phyloP scores from a whole-genome alignment of 2,329 filamentous ascomycete genomes.

The Cladosporium sp. region DNA sequence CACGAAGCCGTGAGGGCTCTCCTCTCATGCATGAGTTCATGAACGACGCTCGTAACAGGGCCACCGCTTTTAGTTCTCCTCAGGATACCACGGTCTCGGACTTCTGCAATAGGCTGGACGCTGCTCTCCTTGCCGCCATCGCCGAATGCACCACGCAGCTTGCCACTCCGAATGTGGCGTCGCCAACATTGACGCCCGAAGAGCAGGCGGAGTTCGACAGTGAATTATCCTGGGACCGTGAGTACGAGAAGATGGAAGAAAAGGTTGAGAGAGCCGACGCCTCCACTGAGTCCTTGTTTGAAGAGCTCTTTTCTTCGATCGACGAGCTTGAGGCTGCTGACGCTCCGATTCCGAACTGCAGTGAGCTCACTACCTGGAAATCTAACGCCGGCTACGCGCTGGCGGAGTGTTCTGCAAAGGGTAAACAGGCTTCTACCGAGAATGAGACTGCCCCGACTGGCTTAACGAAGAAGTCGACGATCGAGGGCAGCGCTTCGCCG shows the following conservation, averaged over 20 bases:
- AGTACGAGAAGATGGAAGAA: constrained; percentile 1
- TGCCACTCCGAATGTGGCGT: constrained; percentile 1
- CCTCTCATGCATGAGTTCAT: not conserved
- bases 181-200: constrained; percentile 8
- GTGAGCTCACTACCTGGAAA: not conserved
- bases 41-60: not conserved
- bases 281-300: constrained; percentile 8
- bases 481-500: no score
- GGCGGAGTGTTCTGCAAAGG: no score
- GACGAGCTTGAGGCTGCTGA: constrained; percentile 6
- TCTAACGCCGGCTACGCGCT: not conserved
- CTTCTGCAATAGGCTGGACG: constrained; percentile 14
- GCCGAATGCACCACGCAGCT: constrained; percentile 13
- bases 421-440: no score
- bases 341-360: not conserved
- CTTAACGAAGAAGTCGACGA: no score
- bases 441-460: no score
- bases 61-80: not conserved
- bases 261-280: not conserved
- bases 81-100: not conserved
- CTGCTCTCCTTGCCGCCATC: constrained; percentile 13
- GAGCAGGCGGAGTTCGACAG: constrained; percentile 13
- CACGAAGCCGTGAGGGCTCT: not conserved
- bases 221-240: constrained; percentile 11
- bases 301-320: constrained; percentile 8